Evolutionary conservation across 148 eudicot genomes (phyloP), one percentile per base, ranked within the genome.

Genomic region (Polygonum aviculare): DNA sequence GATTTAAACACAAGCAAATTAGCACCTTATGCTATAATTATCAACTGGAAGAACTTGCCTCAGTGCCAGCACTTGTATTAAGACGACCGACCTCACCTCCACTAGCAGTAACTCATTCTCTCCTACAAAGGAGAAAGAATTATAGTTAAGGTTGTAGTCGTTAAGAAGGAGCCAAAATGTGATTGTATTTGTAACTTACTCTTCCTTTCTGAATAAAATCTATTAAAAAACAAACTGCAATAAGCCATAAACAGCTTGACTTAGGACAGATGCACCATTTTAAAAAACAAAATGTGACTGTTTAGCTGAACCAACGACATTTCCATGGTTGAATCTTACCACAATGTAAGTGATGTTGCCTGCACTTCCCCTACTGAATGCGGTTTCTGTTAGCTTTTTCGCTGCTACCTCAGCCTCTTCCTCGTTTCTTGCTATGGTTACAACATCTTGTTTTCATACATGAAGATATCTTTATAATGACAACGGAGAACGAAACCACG

Each of bases 41-140:
- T 41, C 8, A 41, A 5, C 44, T 36, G 38, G 41, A 70, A n/a
- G 73, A 40, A 77, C 54, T 7, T 88, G 92, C 98, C 96, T 92
- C 91, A 15, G 97, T 92, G 26, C 98, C 98, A 54, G 96, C 96
- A 77, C 98, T 96, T 73, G 98, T 89, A 84, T 95, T 95, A 75
- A 95, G 96, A 77, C 98, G 97, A 48, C 97, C 98, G 81, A 95
- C 97, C 88, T 95, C 98, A 47, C 97, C 98, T 18, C 98, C 98
- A 82, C 97, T 85, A 55, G 98, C 86, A n/a, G 91, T 92, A 69
- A 95, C 91, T 73, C 98, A 91, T 75, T 87, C 91, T 80, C 94
- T 85, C 92, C 98, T 95, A 75, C 0, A 77, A 63, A 67, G 40
- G 10, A 39, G 76, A 78, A 48, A 50, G 45, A 45, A 65, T 62